phyloP scores from a whole-genome alignment of 2,329 filamentous ascomycete species.

The Pseudopyricularia cyperi region DNA sequence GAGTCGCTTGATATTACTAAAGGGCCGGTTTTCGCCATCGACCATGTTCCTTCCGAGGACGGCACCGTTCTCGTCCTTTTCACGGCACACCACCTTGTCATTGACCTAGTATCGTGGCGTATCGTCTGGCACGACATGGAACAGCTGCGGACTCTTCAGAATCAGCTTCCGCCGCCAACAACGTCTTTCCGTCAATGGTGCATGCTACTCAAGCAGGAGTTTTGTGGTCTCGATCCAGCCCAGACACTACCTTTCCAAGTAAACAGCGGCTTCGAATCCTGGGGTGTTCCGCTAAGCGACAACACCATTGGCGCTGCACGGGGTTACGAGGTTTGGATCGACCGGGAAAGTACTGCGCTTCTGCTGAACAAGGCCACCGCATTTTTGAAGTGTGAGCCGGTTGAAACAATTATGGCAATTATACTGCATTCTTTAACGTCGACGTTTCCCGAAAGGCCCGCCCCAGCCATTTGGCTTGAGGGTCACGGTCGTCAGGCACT shows the following conservation, averaged over 20 bases:
- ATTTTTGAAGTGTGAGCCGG: background rate
- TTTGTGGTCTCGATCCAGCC: background rate
- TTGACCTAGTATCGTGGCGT: background rate
- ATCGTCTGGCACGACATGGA: background rate
- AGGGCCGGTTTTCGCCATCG: background rate
- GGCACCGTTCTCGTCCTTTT: background rate
- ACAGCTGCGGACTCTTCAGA: background rate
- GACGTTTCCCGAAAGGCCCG: background rate
- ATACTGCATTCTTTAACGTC: background rate
- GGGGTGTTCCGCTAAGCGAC: background rate
- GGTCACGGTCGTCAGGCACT: background rate
- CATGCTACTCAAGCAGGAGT: background rate
- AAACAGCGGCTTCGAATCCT: background rate
- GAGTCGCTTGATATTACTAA: background rate
- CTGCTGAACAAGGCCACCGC: background rate
- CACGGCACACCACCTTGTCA: background rate
- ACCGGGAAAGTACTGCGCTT: background rate
- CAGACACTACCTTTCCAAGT: background rate
- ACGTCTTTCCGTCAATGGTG: background rate
- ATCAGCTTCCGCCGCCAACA: background rate
- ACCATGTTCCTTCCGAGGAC: background rate
- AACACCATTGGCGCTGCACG: background rate
- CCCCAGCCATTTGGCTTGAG: background rate
- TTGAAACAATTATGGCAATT: background rate
- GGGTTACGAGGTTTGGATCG: background rate